phyloP scores from a whole-genome alignment of 352 stramenopile species.

The Halophytophthora polymorphica region DNA sequence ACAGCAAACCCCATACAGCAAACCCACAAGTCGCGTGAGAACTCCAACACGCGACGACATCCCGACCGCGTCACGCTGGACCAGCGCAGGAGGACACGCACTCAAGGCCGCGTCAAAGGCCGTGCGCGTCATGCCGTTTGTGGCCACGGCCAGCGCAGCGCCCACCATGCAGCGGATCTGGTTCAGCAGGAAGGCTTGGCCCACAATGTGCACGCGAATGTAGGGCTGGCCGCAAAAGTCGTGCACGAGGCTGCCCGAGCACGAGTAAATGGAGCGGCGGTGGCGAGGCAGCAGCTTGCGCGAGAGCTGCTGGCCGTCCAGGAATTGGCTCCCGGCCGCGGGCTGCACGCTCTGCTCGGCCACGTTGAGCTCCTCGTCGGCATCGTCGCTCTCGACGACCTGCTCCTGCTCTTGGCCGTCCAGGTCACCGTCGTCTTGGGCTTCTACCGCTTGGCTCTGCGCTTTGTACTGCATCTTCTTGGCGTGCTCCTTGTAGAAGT shows the following conservation, averaged over 20 bases:
- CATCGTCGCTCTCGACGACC: slow-evolving; percentile 9
- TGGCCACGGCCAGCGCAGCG: slow-evolving; percentile 77
- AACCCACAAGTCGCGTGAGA: slow-evolving; percentile 1
- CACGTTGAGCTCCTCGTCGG: slow-evolving; percentile 13
- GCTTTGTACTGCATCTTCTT: slow-evolving; percentile 26
- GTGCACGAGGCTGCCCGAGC: slow-evolving; percentile 51
- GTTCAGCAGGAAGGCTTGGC: slow-evolving; percentile 84
- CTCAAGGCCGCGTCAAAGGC: slow-evolving; percentile 72
- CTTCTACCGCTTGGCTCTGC: slow-evolving; percentile 10
- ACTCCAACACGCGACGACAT: slow-evolving; percentile 2
- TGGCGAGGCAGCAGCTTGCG: slow-evolving; percentile 65
- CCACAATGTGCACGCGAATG: slow-evolving; percentile 77
- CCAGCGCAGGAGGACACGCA: slow-evolving; percentile 22
- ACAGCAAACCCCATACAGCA: slow-evolving; percentile 12
- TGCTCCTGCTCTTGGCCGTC: slow-evolving; percentile 9
- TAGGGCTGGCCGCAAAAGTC: slow-evolving; percentile 63
- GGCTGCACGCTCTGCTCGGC: slow-evolving; percentile 19
- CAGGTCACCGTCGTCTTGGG: slow-evolving; percentile 10
- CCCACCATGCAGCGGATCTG: slow-evolving; percentile 92
- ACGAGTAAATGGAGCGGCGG: slow-evolving; percentile 77
- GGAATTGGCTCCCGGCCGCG: slow-evolving; percentile 35
- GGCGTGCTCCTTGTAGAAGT: slow-evolving; percentile 74
- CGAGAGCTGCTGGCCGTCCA: slow-evolving; percentile 28
- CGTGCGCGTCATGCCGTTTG: slow-evolving; percentile 57
- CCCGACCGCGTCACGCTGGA: too few relatives aligned